Evolutionary conservation across 768 basidiomycete species (phyloP).

Genomic region (Rubroboletus pulcherrimus): DNA sequence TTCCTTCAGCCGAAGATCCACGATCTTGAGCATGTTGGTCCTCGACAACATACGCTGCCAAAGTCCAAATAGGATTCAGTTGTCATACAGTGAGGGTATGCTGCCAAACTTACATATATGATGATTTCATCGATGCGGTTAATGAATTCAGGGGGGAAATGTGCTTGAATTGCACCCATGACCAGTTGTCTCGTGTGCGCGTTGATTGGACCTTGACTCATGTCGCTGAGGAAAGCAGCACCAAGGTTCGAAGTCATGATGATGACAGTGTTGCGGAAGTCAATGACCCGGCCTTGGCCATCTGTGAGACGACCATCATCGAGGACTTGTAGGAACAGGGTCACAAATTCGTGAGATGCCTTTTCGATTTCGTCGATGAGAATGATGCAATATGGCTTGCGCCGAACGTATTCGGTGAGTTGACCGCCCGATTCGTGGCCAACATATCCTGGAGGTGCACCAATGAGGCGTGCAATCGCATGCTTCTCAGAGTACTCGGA

Average conservation of each 20-base stretch:
- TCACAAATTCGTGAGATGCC: conserved; percentile 72
- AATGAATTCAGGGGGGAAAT: conserved; percentile 92
- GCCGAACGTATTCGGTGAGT: conserved; percentile 88
- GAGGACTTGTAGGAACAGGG: conserved; percentile 76
- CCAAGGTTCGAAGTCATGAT: conserved; percentile 95
- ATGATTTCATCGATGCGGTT: conserved; percentile 87
- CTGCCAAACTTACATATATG: conserved; percentile 48
- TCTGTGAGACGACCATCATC: conserved; percentile 93
- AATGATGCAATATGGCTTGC: conserved; percentile 85
- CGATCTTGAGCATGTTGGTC: conserved; percentile 75
- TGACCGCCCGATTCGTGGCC: conserved; percentile 90
- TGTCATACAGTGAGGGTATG: not conserved
- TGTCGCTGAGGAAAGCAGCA: conserved; percentile 69
- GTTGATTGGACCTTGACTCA: conserved; percentile 67
- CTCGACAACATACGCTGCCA: conserved; percentile 75
- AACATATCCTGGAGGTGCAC: conserved; percentile 81
- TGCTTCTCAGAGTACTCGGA: conserved; percentile 90
- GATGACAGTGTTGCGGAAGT: conserved; percentile 89
- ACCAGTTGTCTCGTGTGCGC: conserved; percentile 61
- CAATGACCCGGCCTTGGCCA: conserved; percentile 84
- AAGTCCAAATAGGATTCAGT: conserved; percentile 26
- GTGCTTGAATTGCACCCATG: conserved; percentile 71
- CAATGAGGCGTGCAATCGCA: conserved; percentile 66
- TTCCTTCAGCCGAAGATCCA: conserved; percentile 84
- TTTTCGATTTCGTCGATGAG: conserved; percentile 91